Evolutionary conservation across 2,329 filamentous ascomycete genomes (phyloP), one percentile per base, ranked within the genome.

Genomic region (Cordyceps cicadae): DNA sequence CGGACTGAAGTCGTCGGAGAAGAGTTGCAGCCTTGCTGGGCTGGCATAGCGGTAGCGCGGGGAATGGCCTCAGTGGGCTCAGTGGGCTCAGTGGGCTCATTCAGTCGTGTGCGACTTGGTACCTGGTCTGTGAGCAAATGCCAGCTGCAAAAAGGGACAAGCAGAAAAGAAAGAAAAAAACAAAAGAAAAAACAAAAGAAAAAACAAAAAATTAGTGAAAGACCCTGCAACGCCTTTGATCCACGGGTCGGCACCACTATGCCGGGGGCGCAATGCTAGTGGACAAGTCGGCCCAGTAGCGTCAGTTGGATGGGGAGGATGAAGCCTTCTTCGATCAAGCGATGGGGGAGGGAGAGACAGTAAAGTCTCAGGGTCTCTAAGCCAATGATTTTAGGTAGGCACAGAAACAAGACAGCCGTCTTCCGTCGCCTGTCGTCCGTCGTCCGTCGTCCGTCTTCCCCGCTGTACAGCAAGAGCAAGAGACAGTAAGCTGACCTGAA

Each of bases 401-500:
- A 24, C 24, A 24, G 24, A 24, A 24, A 24, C 24, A 24, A 24
- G 24, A 24, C 24, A 4, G 29, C 29, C 29, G 29, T 29, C 26
- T 29, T 29, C 26, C 26, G 26, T 29, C 26, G 3, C 6, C 26
- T 6, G 26, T 29, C 43, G 24, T n/a, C n/a, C 54, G 12, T 24
- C 26, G 3, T 21, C 1, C n/a, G n/a, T n/a, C n/a, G n/a, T n/a
- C n/a, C n/a, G n/a, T n/a, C n/a, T n/a, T n/a, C n/a, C n/a, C n/a
- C n/a, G n/a, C n/a, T n/a, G n/a, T n/a, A n/a, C n/a, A n/a, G n/a
- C n/a, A n/a, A n/a, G n/a, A n/a, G n/a, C n/a, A n/a, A n/a, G n/a
- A n/a, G n/a, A 41, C 52, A 9, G 54, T 56, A 56, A 56, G 54
- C 54, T 56, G 54, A 56, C 54, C 11, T 9, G 9, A 24, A 34